phyloP scores from a whole-genome alignment of 129 eudicot species.

The Gnaphalium uliginosum region DNA sequence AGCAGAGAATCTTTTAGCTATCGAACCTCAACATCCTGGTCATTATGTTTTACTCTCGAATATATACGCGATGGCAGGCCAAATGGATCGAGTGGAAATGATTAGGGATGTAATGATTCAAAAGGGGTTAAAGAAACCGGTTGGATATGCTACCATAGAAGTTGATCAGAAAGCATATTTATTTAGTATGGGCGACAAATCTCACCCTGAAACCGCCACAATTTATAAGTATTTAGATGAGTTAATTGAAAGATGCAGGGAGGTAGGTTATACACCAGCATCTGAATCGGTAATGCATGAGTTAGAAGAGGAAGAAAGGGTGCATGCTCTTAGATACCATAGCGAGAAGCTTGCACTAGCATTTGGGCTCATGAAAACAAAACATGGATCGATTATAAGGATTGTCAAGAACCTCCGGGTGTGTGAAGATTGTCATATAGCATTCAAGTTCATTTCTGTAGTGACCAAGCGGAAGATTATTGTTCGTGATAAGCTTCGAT shows the following conservation, averaged over 20 bases:
- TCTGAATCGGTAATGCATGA: conserved; percentile 62
- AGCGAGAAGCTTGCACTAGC: conserved; percentile 67
- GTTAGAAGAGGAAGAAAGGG: conserved; percentile 65
- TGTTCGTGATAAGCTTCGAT: conserved; percentile 71
- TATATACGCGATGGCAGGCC: conserved; percentile 61
- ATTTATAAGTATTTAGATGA: conserved; percentile 54
- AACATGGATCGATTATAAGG: conserved; percentile 39
- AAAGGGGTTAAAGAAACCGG: conserved; percentile 62
- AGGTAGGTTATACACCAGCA: conserved; percentile 47
- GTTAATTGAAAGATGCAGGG: conserved; percentile 49
- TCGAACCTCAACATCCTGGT: conserved; percentile 56
- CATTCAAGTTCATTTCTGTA: conserved; percentile 52
- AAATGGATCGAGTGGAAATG: conserved; percentile 60
- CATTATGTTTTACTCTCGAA: conserved; percentile 65
- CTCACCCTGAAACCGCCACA: conserved; percentile 49
- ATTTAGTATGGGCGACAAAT: conserved; percentile 56
- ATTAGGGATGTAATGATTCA: conserved; percentile 53
- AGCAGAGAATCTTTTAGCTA: conserved; percentile 54
- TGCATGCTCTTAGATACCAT: conserved; percentile 60
- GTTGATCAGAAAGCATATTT: conserved; percentile 50
- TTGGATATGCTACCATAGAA: conserved; percentile 63
- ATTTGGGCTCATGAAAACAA: conserved; percentile 55
- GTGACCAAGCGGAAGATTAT: conserved; percentile 47
- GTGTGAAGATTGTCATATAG: conserved; percentile 70
- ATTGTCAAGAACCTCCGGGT: conserved; percentile 64